Percentiles rank a stretch among this genome's conserved stretches.
phyloP scores from a whole-genome alignment of 2,329 filamentous ascomycete species.

The Alternaria arborescens region DNA sequence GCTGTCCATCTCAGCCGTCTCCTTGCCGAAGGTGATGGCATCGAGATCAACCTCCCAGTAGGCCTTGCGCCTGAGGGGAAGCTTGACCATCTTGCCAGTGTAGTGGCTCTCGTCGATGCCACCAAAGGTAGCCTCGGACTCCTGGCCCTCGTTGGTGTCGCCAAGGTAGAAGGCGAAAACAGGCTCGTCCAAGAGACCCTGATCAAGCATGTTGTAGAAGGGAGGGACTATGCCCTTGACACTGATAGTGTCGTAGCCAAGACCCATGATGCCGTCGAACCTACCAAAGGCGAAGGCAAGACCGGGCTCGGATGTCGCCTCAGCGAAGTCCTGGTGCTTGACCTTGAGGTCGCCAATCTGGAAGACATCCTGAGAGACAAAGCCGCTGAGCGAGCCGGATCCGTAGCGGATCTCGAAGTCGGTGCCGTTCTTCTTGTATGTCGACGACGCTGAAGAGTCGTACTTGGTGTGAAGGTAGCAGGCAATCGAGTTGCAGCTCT shows the following conservation, averaged over 20 bases:
- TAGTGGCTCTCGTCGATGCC: constrained; percentile 84
- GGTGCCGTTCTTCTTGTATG: constrained; percentile 93
- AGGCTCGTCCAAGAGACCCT: constrained; percentile 87
- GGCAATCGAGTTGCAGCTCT: constrained; percentile 90
- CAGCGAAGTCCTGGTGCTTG: constrained; percentile 91
- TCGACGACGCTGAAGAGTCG: constrained; percentile 86
- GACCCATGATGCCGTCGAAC: constrained; percentile 95
- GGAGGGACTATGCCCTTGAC: constrained; percentile 94
- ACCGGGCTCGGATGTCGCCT: constrained; percentile 94
- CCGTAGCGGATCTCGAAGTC: constrained; percentile 94
- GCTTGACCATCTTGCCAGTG: constrained; percentile 87
- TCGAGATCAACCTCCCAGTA: constrained; percentile 99
- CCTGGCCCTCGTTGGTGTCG: constrained; percentile 72
- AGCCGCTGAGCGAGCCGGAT: constrained; percentile 91
- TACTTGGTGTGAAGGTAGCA: constrained; percentile 98
- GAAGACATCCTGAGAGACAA: constrained; percentile 87
- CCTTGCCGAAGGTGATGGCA: constrained; percentile 85
- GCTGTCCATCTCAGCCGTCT: constrained; percentile 87
- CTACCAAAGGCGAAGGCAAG: constrained; percentile 97
- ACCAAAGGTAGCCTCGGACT: constrained; percentile 90
- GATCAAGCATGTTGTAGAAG: constrained; percentile 95
- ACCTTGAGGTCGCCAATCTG: constrained; percentile 88
- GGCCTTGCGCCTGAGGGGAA: constrained; percentile 95
- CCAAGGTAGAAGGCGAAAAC: constrained; percentile 98
- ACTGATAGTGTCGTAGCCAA: constrained; percentile 95